Base-by-base conservation (phyloP, 306 rosid genomes). In the Dryas drummondii region DNA sequence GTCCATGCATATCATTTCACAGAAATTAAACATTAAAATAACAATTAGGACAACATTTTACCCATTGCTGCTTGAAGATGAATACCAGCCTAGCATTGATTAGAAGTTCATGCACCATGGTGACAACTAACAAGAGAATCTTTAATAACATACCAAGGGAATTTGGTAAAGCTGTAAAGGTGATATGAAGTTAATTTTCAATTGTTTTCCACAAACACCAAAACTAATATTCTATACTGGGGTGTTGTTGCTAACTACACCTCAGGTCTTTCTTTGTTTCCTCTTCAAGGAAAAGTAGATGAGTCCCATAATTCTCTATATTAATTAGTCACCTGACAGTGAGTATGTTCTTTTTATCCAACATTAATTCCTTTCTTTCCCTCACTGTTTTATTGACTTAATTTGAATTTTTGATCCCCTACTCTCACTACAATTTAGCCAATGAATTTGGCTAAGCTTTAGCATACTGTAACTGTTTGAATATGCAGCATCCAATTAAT, bases 51-150 rank as follows among this genome's bases (percentile, higher is more conserved):
- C 22, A 22, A 22, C 22, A 22, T 22, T 22, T 4, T 1, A 57
- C 1, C 2, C 63, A 57, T 15, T 22, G 22, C 22, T 22, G 22
- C 22, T 22, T 22, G 22, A 22, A 19, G 16, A 50, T 27, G 73
- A 50, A 68, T 32, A 22, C 22, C 22, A 22, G 47, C 32, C 48
- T 19, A 69, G 37, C 76, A 56, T 50, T 79, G 71, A 70, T 80
- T 47, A n/a, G 45, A 70, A 15, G 68, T 22, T 22, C 22, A 22
- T 22, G 22, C 22, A 22, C 22, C 16, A 57, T 40, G 9, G 64
- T 77, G 76, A 77, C 71, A 75, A 74, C 83, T 51, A 80, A 75
- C 55, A 42, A 70, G 59, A 68, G 14, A 71, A 46, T 15, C 72
- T 71, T 71, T 32, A 47, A 14, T 22, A 22, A 22, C 17, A 7